phyloP scores from a whole-genome alignment of 148 eudicot species.

The Rhododendron molle region DNA sequence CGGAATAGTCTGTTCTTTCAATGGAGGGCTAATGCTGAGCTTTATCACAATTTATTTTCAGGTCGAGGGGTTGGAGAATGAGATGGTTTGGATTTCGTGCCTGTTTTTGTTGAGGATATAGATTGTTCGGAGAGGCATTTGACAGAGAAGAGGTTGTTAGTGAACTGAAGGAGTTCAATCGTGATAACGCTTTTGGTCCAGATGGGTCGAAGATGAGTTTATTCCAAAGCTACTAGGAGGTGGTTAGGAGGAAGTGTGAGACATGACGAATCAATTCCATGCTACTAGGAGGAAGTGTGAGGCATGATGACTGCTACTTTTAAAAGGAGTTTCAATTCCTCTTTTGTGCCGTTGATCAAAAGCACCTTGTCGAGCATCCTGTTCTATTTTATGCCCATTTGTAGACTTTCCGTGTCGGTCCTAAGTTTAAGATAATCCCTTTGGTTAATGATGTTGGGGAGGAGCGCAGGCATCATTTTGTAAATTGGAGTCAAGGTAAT shows the following conservation, averaged over 20 bases:
- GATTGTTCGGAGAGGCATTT: background rate
- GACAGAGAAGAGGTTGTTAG: background rate
- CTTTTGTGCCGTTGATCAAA: background rate
- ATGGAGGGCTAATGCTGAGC: background rate
- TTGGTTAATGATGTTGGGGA: background rate
- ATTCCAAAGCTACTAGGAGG: background rate
- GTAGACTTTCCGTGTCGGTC: background rate
- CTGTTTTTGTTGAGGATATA: background rate
- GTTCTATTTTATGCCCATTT: background rate
- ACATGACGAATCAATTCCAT: background rate
- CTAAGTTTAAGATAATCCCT: background rate
- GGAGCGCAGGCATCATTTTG: background rate
- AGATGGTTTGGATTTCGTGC: background rate
- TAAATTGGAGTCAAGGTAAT: background rate
- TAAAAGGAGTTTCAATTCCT: background rate
- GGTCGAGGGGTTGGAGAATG: background rate
- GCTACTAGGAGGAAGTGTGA: too few species aligned
- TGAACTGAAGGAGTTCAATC: background rate
- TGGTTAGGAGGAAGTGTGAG: background rate
- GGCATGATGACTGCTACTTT: background rate
- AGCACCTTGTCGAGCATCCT: background rate
- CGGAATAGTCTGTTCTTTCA: background rate
- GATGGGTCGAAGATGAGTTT: background rate
- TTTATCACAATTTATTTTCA: background rate
- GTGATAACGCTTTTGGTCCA: background rate